These are phyloP conservation scores for Penicillium pancosmium DNA, from an alignment of 495 filamentous ascomycete species.

Conservation along the genomic window DNA sequence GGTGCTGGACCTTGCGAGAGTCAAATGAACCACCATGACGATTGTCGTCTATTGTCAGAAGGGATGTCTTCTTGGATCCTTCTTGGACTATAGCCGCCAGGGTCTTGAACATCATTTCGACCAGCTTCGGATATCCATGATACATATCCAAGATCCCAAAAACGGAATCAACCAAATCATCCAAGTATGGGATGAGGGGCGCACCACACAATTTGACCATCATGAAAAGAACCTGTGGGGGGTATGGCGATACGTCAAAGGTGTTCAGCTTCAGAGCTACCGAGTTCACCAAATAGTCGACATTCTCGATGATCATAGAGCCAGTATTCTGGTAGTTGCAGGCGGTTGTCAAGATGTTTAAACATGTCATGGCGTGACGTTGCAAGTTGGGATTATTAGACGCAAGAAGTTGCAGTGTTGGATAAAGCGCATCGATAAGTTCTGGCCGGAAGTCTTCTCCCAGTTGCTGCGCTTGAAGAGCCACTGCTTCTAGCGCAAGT, in stretches of 20 bases:
- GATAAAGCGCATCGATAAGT: constrained; percentile 89
- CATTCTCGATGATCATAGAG: constrained; percentile 85
- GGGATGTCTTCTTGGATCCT: constrained; percentile 64
- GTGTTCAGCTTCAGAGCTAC: constrained; percentile 86
- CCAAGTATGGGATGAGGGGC: constrained; percentile 80
- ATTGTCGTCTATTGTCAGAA: constrained; percentile 51
- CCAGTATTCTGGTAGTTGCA: constrained; percentile 77
- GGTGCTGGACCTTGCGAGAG: constrained; percentile 43
- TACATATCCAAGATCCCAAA: constrained; percentile 90
- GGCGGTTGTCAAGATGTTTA: constrained; percentile 74
- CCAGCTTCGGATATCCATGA: constrained; percentile 87
- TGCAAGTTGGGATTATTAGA: constrained; percentile 69
- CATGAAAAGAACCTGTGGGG: constrained; percentile 89
- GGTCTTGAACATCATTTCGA: constrained; percentile 82
- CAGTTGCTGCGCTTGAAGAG: constrained; percentile 69
- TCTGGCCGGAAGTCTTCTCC: constrained; percentile 75
- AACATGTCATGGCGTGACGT: constrained; percentile 78
- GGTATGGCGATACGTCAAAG: constrained; percentile 87
- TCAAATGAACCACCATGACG: constrained; percentile 29
- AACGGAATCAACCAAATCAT: constrained; percentile 86
- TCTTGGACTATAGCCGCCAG: constrained; percentile 81
- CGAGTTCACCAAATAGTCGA: constrained; percentile 95
- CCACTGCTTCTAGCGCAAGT: constrained; percentile 73
- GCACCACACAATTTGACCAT: constrained; percentile 89
- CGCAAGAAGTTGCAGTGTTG: constrained; percentile 82